Evolutionary conservation across 306 rosid genomes (phyloP), one percentile per base, ranked within the genome.

Genomic region (Fragaria nilgerrensis): DNA sequence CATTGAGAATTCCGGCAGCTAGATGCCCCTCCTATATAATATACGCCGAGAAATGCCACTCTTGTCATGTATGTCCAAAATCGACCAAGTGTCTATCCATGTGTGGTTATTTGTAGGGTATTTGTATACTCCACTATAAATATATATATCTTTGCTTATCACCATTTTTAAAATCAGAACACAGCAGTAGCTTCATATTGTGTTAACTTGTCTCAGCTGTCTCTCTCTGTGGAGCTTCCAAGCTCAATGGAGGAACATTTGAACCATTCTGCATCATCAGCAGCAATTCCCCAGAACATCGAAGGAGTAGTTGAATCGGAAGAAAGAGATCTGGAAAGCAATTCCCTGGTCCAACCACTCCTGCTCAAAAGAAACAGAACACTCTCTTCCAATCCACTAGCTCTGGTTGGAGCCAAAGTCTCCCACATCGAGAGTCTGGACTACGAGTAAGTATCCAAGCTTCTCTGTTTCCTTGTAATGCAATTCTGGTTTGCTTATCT

Each of bases 401-500:
- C 98, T 67, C 79, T 91, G 2, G 90, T 91, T 34, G 98, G 98
- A 73, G 84, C 88, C 67, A 93, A 87, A 76, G 96, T 91, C 79
- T 91, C 97, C 62, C 83, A 88, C 47, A 91, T 91, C 48, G 97
- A 93, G 75, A 93, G 98, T 87, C 86, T 91, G 84, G 97, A 91
- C 48, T 91, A 93, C 22, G 98, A 93, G 98, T 91, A 82, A 45
- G 34, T 3, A 50, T 10, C 22, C 23, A 0, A 17, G 32, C 7
- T 17, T 37, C 15, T 29, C 45, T 44, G 78, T 59, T 61, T 61
- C 29, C 2, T 27, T 16, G 4, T 2, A 74, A 43, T 41, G 12
- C 37, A 29, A 17, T 16, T 45, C 17, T 1, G 17, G 34, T 43
- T 53, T 73, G 7, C 10, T 69, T 63, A 9, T 22, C 9, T 22